phyloP scores from a whole-genome alignment of 192 early-diverging fungal species.

The Coemansia asiatica region DNA sequence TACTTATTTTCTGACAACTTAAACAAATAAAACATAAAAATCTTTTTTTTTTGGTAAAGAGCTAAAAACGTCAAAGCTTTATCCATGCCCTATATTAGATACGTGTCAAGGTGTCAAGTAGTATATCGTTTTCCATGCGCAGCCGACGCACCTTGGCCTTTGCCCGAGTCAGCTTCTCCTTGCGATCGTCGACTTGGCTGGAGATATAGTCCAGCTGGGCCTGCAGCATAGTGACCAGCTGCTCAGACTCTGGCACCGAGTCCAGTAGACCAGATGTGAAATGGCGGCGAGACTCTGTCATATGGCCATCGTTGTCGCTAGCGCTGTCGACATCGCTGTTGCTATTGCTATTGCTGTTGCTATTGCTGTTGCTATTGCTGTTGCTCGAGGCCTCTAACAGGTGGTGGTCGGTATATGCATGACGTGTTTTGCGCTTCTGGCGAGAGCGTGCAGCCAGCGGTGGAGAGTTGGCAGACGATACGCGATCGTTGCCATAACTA shows the following conservation, averaged over 20 bases:
- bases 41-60: background rate
- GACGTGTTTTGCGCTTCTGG: background rate
- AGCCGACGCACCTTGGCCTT: slow-evolving; percentile 31
- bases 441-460: background rate
- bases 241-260: slow-evolving; percentile 11
- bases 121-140: slow-evolving; percentile 44
- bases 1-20: too few relatives aligned
- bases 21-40: too few relatives aligned
- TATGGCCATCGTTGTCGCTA: background rate
- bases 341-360: background rate
- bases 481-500: background rate
- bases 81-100: too few relatives aligned
- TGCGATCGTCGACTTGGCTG: slow-evolving; percentile 23
- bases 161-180: slow-evolving; percentile 15
- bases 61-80: too few relatives aligned
- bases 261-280: background rate
- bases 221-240: slow-evolving; percentile 20
- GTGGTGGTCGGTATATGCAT: background rate
- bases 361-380: slow-evolving; percentile 7
- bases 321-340: background rate
- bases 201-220: slow-evolving; percentile 33
- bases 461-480: background rate
- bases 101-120: slow-evolving; percentile 28
- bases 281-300: slow-evolving; percentile 9
- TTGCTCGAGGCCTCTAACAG: background rate